Conservation (phyloP, 306 rosid species). For the Astragalus membranaceus region DNA sequence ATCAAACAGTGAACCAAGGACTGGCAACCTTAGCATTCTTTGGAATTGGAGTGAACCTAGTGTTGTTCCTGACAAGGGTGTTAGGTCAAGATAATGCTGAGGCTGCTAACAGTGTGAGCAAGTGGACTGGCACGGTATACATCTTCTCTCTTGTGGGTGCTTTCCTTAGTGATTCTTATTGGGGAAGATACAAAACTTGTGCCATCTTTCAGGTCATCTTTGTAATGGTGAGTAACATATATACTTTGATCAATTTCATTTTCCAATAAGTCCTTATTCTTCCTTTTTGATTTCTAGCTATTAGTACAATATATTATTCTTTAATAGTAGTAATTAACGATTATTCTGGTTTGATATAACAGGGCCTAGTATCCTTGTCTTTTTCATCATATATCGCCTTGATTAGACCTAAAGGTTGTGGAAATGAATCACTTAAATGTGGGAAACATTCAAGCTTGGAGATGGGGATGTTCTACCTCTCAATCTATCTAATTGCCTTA, state of each 20-base stretch:
- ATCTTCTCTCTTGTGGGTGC: conserved; percentile 54
- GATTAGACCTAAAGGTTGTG: conserved; percentile 80
- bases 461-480: conserved; percentile 40
- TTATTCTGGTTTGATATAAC: conserved; percentile 16
- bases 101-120: conserved; percentile 56
- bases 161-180: conserved; percentile 52
- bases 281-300: not conserved
- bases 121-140: conserved; percentile 49
- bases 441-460: conserved; percentile 32
- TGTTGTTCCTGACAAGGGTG: conserved; percentile 47
- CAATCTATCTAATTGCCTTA: conserved; percentile 55
- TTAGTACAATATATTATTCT: not conserved
- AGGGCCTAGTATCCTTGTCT: conserved; percentile 73
- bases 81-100: conserved; percentile 40
- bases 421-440: conserved; percentile 35
- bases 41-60: conserved; percentile 54
- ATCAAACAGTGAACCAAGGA: conserved; percentile 47
- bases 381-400: conserved; percentile 59
- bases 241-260: not conserved
- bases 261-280: not conserved
- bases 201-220: conserved; percentile 55
- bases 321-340: not conserved
- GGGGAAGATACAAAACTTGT: conserved; percentile 56
- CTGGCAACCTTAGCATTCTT: conserved; percentile 53
- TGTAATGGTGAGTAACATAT: conserved; percentile 48